Percentiles rank a stretch among this genome's conserved stretches.
Conservation (phyloP, 2,329 filamentous ascomycete species). For the Trichoderma gracile region DNA sequence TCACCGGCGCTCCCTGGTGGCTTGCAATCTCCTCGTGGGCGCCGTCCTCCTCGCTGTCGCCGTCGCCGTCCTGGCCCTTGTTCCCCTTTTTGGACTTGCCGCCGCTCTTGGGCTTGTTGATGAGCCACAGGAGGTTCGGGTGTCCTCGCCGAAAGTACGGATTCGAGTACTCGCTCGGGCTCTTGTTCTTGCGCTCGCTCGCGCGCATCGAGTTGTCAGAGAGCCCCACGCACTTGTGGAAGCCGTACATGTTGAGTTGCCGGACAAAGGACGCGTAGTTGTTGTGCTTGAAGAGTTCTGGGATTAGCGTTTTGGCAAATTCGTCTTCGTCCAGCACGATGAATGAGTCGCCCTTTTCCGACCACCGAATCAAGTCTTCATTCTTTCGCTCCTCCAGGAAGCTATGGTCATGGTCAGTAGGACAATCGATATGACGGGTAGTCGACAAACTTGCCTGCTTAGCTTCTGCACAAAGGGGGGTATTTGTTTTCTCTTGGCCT, state of each 20-base stretch:
- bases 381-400: constrained; percentile 93
- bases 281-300: constrained; percentile 98
- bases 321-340: constrained; percentile 96
- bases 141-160: constrained; percentile 93
- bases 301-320: constrained; percentile 95
- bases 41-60: constrained; percentile 64
- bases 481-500: constrained; percentile 90
- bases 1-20: constrained; percentile 30
- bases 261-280: constrained; percentile 97
- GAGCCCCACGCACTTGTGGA: constrained; percentile 91
- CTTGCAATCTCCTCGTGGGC: constrained; percentile 43
- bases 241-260: constrained; percentile 96
- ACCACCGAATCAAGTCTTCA: constrained; percentile 94
- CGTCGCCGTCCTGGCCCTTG: constrained; percentile 68
- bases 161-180: constrained; percentile 96
- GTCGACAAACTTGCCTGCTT: constrained; percentile 68
- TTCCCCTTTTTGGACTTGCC: constrained; percentile 58
- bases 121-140: constrained; percentile 90
- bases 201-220: constrained; percentile 98
- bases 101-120: constrained; percentile 88
- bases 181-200: constrained; percentile 95
- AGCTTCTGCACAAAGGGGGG: constrained; percentile 97
- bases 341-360: constrained; percentile 93
- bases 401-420: constrained; percentile 51
- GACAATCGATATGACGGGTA: no score